A percentile compares a stretch with the other conserved stretches of the same genome.
phyloP scores from a whole-genome alignment of 306 rosid genomes.

The Pyrus bretschneideri region DNA sequence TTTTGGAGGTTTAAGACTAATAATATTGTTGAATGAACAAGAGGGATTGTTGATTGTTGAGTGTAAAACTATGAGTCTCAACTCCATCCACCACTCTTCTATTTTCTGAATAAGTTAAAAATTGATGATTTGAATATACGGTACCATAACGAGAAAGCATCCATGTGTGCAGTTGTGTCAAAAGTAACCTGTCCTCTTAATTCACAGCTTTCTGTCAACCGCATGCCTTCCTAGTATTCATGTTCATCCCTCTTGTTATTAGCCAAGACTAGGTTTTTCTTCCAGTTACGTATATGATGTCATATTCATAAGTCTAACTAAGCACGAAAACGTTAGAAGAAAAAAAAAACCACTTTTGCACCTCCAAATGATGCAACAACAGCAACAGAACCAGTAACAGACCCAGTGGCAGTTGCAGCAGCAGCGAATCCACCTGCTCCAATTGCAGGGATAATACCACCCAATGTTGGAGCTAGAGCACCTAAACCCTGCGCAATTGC shows the following conservation, averaged over 20 bases:
- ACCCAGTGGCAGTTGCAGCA: constrained; percentile 21
- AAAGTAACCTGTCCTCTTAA: too few species aligned
- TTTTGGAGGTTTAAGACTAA: neutral
- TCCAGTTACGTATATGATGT: neutral
- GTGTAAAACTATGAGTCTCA: too few species aligned
- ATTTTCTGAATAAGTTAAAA: too few species aligned
- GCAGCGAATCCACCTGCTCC: constrained; percentile 17
- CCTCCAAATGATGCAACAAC: constrained; percentile 31
- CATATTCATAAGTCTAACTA: neutral
- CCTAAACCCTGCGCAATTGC: constrained; percentile 18
- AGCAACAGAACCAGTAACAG: constrained; percentile 18
- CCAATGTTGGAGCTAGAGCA: constrained; percentile 1
- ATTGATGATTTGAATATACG: too few species aligned
- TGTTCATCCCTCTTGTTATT: neutral
- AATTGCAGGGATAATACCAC: constrained; percentile 11
- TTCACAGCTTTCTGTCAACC: neutral
- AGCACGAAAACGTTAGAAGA: neutral
- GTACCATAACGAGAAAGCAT: too few species aligned
- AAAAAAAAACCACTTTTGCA: neutral
- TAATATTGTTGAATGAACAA: neutral
- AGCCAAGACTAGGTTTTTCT: neutral
- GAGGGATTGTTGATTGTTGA: too few species aligned
- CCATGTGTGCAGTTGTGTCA: too few species aligned
- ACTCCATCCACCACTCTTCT: too few species aligned
- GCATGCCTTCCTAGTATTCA: too few species aligned